These are phyloP conservation scores for Quambalaria eucalypti DNA, from an alignment of 1,284 basidiomycete genomes.

Conservation along the genomic window DNA sequence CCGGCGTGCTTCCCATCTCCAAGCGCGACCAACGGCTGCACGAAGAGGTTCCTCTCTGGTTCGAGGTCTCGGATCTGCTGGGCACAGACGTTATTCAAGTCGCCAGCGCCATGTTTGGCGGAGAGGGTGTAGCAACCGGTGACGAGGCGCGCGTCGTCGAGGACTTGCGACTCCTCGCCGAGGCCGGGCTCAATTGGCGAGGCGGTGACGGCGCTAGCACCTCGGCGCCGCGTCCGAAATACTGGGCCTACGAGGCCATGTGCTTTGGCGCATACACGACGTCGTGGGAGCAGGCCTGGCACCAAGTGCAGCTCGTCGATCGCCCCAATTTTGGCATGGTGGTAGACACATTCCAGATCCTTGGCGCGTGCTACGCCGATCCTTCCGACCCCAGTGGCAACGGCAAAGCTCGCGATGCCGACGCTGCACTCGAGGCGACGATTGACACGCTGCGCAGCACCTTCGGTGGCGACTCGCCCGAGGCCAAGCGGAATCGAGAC, in stretches of 20 bases:
- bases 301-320: constrained; percentile 36
- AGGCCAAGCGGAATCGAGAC: not conserved
- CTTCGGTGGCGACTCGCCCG: not conserved
- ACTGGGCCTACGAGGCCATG: constrained; percentile 31
- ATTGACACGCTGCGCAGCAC: not conserved
- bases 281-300: constrained; percentile 45
- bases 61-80: not conserved
- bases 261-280: constrained; percentile 34
- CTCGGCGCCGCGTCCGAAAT: constrained; percentile 5
- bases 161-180: constrained; percentile 10
- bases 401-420: not conserved
- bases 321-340: constrained; percentile 45
- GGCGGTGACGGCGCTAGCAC: not conserved
- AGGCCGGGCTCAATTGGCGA: constrained; percentile 4
- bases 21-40: constrained; percentile 1
- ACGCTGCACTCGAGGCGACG: not conserved
- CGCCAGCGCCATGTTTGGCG: constrained; percentile 9
- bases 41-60: constrained; percentile 2
- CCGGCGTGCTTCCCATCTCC: not conserved
- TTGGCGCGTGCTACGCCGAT: constrained; percentile 46
- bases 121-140: constrained; percentile 4
- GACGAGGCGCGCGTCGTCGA: constrained; percentile 1
- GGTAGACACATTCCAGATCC: constrained; percentile 49
- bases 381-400: constrained; percentile 22
- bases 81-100: constrained; percentile 11